Percentiles rank a stretch among this genome's conserved stretches.
phyloP scores from a whole-genome alignment of 176 grass and related monocot species.

The Aechmea fasciata region DNA sequence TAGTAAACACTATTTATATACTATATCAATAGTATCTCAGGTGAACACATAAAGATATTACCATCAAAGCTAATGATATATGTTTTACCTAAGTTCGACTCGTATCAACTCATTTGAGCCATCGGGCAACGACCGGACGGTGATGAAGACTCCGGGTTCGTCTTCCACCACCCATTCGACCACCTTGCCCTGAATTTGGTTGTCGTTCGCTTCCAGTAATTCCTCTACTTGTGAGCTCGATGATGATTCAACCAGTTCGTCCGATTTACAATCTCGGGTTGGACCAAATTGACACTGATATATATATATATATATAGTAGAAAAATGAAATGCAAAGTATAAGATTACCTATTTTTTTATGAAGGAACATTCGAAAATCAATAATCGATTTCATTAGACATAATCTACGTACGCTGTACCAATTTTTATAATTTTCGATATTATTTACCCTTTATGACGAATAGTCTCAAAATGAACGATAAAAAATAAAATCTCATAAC shows the following conservation, averaged over 20 bases:
- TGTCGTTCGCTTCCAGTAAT: background rate
- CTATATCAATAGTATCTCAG: too few species aligned
- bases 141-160: slow-evolving; percentile 26
- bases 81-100: slow-evolving; percentile 22
- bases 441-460: too few species aligned
- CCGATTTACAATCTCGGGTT: background rate
- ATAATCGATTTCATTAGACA: too few species aligned
- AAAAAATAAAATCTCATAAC: too few species aligned
- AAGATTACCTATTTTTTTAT: too few species aligned
- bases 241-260: background rate
- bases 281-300: background rate
- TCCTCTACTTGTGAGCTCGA: background rate
- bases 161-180: slow-evolving; percentile 34
- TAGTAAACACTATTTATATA: too few species aligned
- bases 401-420: too few species aligned
- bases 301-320: too few species aligned
- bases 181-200: background rate
- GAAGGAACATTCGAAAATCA: too few species aligned
- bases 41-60: too few species aligned
- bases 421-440: too few species aligned
- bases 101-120: slow-evolving; percentile 22
- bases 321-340: background rate
- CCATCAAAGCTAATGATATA: background rate
- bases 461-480: too few species aligned
- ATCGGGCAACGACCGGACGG: slow-evolving; percentile 14